Base-by-base conservation (phyloP, 495 filamentous ascomycete genomes). In the Friedmanniomyces endolithicus region DNA sequence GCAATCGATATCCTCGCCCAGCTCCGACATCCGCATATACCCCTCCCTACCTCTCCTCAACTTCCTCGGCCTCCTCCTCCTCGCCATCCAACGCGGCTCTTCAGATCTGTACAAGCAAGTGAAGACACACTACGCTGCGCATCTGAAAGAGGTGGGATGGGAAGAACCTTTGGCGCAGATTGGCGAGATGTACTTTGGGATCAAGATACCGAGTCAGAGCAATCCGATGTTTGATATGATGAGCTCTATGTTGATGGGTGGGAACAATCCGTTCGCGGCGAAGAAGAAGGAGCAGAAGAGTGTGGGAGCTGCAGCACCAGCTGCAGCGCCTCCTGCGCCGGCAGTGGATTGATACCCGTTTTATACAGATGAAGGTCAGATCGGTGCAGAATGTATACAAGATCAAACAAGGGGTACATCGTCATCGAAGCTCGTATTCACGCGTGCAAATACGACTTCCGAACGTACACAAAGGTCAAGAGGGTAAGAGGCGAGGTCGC, bases 141-240 rank as follows among this genome's bases (percentile, higher is more conserved):
- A 90, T 51, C 77, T 97, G 35, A 78, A 76, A 56, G 94, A 95
- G 58, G 56, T 74, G 0, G 72, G 72, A 23, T 96, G 92, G 88
- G 84, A 88, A 39, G 88, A 92, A 65, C 78, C 86, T 20, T 71
- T 97, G 60, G 84, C 86, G 40, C 81, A 86, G 66, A 81, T 97
- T 59, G 92, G 85, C 39, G 90, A 97, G 76, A 90, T 92, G 78
- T 99, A 96, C 71, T 99, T 97, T 68, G 82, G 79, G n/a, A 95
- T 99, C 64, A 84, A 84, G 74, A 80, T 89, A 58, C 90, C 87
- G 27, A 75, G 83, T 48, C 86, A 90, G 70, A 82, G 82, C 40
- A 96, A 95, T 65, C 89, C 88, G 8, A 67, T 97, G 61, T 76
- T 97, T 63, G 94, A 97, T 63, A 97, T 99, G 88, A 94, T 97